Conservation (phyloP, 768 basidiomycete species). For the Leucogyrophana mollusca region DNA sequence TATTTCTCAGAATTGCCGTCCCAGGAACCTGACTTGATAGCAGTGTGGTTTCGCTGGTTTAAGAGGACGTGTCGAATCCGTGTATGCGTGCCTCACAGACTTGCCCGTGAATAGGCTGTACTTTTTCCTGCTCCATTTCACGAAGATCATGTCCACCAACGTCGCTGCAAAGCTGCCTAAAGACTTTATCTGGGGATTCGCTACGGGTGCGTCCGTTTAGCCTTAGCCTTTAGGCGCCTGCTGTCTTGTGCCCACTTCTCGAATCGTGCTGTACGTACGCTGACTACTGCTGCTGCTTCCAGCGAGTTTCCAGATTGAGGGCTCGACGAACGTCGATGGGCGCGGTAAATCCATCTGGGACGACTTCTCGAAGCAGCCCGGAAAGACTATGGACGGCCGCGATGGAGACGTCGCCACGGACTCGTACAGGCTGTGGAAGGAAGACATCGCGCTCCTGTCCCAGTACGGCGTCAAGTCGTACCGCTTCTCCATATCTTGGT, state of each 20-base stretch:
- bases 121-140: constrained; percentile 14
- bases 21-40: constrained; percentile 13
- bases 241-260: not conserved
- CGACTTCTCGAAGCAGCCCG: constrained; percentile 61
- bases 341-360: constrained; percentile 77
- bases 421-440: constrained; percentile 67
- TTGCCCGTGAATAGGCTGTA: constrained; percentile 23
- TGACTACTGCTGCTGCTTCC: constrained; percentile 8
- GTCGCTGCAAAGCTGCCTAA: constrained; percentile 44
- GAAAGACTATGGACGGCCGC: constrained; percentile 67
- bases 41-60: constrained; percentile 36
- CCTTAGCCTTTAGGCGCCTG: not conserved
- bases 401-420: constrained; percentile 72
- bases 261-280: not conserved
- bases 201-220: constrained; percentile 59
- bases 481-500: constrained; percentile 77
- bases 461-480: constrained; percentile 69
- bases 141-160: constrained; percentile 26
- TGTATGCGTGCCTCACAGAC: constrained; percentile 27
- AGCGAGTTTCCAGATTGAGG: constrained; percentile 78
- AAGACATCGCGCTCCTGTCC: constrained; percentile 62
- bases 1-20: constrained; percentile 37
- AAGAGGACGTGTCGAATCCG: constrained; percentile 29
- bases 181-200: constrained; percentile 71
- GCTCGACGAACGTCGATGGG: constrained; percentile 56